Evolutionary conservation across 2,329 filamentous ascomycete genomes (phyloP).

Genomic region (Trichoderma sp.): DNA sequence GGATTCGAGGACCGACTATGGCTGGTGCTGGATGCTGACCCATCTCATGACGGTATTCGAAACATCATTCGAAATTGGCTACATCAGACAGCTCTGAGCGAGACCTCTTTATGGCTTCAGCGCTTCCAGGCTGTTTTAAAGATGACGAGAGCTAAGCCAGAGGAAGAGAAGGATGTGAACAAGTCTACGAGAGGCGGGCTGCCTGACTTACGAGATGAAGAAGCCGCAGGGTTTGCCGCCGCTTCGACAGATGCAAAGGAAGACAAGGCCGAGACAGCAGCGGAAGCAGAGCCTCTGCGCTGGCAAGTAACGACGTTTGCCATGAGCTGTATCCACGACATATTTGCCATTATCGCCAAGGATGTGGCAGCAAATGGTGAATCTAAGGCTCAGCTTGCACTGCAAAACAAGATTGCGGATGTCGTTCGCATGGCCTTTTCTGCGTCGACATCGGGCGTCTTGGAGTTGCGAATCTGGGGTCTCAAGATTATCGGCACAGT

Average conservation of each 20-base stretch:
- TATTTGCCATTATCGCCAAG: constrained; percentile 75
- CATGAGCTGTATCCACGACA: constrained; percentile 81
- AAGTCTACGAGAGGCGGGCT: constrained; percentile 49
- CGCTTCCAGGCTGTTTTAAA: constrained; percentile 86
- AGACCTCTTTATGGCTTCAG: constrained; percentile 83
- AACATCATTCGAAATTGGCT: constrained; percentile 93
- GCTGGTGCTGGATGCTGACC: constrained; percentile 77
- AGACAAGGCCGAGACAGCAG: constrained; percentile 49
- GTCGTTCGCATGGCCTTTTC: constrained; percentile 97
- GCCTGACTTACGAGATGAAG: constrained; percentile 90
- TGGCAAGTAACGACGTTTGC: constrained; percentile 97
- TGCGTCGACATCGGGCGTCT: constrained; percentile 88
- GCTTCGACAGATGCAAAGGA: constrained; percentile 61
- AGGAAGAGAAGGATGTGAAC: constrained; percentile 49
- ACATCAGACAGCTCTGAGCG: constrained; percentile 77
- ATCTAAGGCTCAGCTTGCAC: constrained; percentile 70
- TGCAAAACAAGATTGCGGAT: constrained; percentile 84
- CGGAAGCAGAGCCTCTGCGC: constrained; percentile 81
- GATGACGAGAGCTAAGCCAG: constrained; percentile 71
- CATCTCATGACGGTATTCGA: constrained; percentile 74
- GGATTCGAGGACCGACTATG: constrained; percentile 90
- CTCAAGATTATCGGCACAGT: constrained; percentile 92
- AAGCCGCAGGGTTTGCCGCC: constrained; percentile 92
- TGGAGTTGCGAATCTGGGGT: constrained; percentile 86
- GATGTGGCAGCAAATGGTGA: constrained; percentile 76